Evolutionary conservation across 306 rosid species (phyloP).

Genomic region (Prunus padus): DNA sequence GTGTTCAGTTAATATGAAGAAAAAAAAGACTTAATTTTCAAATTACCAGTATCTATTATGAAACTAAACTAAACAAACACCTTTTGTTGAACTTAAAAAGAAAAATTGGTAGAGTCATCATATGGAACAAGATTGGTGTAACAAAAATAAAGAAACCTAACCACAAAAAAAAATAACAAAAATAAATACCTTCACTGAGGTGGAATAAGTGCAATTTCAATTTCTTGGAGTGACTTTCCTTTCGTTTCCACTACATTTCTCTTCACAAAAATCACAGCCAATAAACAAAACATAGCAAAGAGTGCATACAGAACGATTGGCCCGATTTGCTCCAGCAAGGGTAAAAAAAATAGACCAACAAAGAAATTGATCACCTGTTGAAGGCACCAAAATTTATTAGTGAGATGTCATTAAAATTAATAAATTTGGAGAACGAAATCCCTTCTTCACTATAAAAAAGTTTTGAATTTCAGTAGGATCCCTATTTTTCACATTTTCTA

Average conservation of each 20-base stretch:
- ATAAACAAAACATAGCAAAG: conserved; percentile 59
- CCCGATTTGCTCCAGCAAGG: conserved; percentile 70
- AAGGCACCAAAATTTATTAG: conserved; percentile 2
- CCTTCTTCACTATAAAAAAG: background rate
- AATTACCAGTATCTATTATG: background rate
- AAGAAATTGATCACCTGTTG: conserved; percentile 79
- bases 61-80: conserved; percentile 2
- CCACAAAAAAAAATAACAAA: background rate
- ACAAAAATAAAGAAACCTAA: background rate
- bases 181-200: conserved; percentile 35
- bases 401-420: background rate
- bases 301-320: conserved; percentile 47
- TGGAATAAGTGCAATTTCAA: conserved; percentile 68
- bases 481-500: background rate
- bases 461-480: background rate
- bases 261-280: conserved; percentile 67
- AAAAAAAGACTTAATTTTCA: background rate
- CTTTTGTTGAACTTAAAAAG: background rate
- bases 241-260: conserved; percentile 76
- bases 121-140: background rate
- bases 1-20: background rate
- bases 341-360: conserved; percentile 71
- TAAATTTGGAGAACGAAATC: background rate
- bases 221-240: conserved; percentile 92
- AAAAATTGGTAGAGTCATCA: background rate